A percentile compares a stretch with the other conserved stretches of the same genome.
Conservation (phyloP, 164 flowering plant species). For the Saururus chinensis region DNA sequence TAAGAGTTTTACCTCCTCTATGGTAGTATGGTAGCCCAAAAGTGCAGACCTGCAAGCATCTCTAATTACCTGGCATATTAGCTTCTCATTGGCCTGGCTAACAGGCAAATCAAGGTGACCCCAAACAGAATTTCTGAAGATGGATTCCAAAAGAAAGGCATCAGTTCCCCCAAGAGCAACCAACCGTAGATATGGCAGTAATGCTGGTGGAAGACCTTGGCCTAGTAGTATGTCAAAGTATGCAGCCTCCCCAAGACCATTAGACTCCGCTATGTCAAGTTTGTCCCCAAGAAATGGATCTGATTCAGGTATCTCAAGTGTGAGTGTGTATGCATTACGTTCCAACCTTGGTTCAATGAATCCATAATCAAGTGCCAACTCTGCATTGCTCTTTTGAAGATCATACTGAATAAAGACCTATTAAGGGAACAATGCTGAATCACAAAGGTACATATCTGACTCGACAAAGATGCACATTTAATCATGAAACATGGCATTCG, state of each 20-base stretch:
- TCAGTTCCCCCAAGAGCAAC: conserved; percentile 83
- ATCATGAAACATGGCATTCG: neutral
- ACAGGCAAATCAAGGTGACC: conserved; percentile 75
- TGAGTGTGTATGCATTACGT: conserved; percentile 58
- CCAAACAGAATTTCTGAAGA: conserved; percentile 82
- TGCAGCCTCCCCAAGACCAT: conserved; percentile 63
- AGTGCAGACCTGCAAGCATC: conserved; percentile 72
- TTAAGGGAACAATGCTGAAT: neutral
- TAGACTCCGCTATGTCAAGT: conserved; percentile 83
- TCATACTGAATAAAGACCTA: conserved; percentile 91
- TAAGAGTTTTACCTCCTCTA: conserved; percentile 55
- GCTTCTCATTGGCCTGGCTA: conserved; percentile 79
- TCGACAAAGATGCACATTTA: neutral
- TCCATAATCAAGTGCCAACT: conserved; percentile 86
- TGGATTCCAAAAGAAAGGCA: conserved; percentile 85
- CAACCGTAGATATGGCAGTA: conserved; percentile 76
- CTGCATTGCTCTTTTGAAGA: conserved; percentile 79
- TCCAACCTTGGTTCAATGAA: conserved; percentile 55
- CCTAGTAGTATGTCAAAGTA: conserved; percentile 67
- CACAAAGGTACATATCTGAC: no score
- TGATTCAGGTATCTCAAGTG: conserved; percentile 67
- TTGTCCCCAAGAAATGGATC: conserved; percentile 79
- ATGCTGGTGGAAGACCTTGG: conserved; percentile 44
- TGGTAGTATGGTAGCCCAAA: conserved; percentile 57
- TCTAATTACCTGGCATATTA: conserved; percentile 62